These are phyloP conservation scores for Paspalum notatum DNA, from an alignment of 176 grass and related monocot species.

Conservation along the genomic window DNA sequence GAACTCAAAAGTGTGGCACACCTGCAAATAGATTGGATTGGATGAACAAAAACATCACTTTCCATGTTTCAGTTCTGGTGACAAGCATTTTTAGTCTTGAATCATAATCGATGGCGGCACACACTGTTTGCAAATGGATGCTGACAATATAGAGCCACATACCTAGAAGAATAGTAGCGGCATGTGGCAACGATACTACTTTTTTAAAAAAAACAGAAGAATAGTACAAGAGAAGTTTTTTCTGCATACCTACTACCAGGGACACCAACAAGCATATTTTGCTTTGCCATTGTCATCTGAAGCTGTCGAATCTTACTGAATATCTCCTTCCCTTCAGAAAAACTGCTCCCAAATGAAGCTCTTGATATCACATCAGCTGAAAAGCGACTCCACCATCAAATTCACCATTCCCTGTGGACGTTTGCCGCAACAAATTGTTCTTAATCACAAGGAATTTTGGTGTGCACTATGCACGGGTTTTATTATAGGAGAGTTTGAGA, in stretches of 20 bases:
- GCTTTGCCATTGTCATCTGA: conserved; percentile 63
- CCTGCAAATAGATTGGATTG: too few species aligned
- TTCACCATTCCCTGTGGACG: conserved; percentile 63
- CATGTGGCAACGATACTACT: too few species aligned
- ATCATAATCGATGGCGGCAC: too few species aligned
- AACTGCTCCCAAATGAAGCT: conserved; percentile 76
- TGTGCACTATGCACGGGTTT: neutral
- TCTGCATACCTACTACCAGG: conserved; percentile 61
- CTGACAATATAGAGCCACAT: neutral
- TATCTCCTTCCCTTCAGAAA: conserved; percentile 66
- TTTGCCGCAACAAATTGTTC: conserved; percentile 6
- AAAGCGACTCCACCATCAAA: conserved; percentile 62
- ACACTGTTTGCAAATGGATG: neutral
- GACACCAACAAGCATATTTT: conserved; percentile 57
- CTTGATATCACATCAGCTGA: conserved; percentile 84
- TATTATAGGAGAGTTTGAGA: neutral
- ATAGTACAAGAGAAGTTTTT: too few species aligned
- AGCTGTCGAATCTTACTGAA: conserved; percentile 64
- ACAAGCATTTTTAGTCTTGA: too few species aligned
- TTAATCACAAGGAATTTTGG: neutral
- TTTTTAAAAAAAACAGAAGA: too few species aligned
- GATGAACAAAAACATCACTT: too few species aligned
- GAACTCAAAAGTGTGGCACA: too few species aligned
- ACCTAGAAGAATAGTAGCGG: too few species aligned
- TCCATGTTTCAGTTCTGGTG: too few species aligned